Percentiles rank a stretch among this genome's conserved stretches.
Evolutionary conservation across 352 stramenopile genomes (phyloP).

Genomic region (Pythium vanterpoolii): DNA sequence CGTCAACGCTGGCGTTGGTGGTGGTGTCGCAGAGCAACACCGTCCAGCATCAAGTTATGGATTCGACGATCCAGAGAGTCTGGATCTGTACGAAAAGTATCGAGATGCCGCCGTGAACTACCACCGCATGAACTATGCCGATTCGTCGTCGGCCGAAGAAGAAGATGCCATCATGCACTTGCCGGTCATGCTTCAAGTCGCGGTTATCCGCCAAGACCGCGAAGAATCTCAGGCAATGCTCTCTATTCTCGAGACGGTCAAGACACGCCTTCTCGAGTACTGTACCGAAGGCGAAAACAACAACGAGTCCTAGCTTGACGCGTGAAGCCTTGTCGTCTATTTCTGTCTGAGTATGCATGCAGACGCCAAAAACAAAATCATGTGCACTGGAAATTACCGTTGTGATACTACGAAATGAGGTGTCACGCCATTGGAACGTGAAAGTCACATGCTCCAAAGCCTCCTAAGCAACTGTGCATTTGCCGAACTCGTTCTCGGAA

Average conservation of each 20-base stretch:
- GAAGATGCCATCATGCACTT: conserved; percentile 89
- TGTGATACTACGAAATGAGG: not conserved
- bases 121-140: conserved; percentile 84
- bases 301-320: conserved; percentile 27
- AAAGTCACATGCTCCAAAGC: conserved; percentile 1
- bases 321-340: not conserved
- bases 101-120: conserved; percentile 78
- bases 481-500: conserved; percentile 15
- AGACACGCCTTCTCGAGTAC: conserved; percentile 54
- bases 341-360: not conserved
- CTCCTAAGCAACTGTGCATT: conserved; percentile 9
- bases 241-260: conserved; percentile 74
- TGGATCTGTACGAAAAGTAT: conserved; percentile 86
- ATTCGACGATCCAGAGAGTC: conserved; percentile 70
- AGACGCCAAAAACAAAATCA: not conserved
- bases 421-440: not conserved
- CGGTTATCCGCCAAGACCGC: conserved; percentile 59
- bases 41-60: conserved; percentile 53
- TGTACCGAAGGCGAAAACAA: conserved; percentile 44
- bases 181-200: conserved; percentile 85
- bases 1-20: conserved; percentile 67
- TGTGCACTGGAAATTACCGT: not conserved
- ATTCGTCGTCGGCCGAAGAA: conserved; percentile 69
- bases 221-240: conserved; percentile 76
- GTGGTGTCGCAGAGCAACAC: conserved; percentile 55